Conservation (phyloP, 2,329 filamentous ascomycete species). For the Hypoxylon sp. region DNA sequence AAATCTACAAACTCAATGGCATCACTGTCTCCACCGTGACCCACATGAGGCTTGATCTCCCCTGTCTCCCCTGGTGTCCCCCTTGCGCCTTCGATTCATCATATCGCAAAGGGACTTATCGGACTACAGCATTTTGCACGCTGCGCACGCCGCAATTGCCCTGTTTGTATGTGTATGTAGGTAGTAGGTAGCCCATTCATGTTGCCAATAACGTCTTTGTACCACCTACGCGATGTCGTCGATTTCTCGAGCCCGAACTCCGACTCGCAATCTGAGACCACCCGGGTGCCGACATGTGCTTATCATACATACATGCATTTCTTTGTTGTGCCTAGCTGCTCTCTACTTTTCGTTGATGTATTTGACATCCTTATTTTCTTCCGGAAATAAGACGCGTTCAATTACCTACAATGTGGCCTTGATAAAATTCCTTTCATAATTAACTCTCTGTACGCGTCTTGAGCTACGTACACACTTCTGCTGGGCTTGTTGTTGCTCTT, state of each 20-base stretch:
- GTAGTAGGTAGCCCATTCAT: not conserved
- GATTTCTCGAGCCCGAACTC: constrained; percentile 31
- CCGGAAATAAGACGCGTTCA: not conserved
- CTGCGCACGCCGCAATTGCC: not conserved
- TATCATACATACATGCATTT: constrained; percentile 5
- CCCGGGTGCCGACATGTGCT: constrained; percentile 33
- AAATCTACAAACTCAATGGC: constrained; percentile 28
- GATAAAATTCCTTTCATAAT: constrained; percentile 19
- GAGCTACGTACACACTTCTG: constrained; percentile 1
- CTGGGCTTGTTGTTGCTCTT: constrained; percentile 1
- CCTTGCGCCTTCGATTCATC: constrained; percentile 32
- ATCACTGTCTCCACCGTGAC: constrained; percentile 32
- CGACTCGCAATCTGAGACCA: constrained; percentile 27
- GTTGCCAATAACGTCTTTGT: constrained; percentile 11
- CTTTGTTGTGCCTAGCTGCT: constrained; percentile 19
- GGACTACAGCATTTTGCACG: not conserved
- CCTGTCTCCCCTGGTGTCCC: not conserved
- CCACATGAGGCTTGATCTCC: constrained; percentile 34
- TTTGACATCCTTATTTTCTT: constrained; percentile 15
- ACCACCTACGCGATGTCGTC: constrained; percentile 25
- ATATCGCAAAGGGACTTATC: constrained; percentile 18
- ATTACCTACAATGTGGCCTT: constrained; percentile 10
- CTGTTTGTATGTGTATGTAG: constrained; percentile 1
- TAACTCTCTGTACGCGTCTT: constrained; percentile 1
- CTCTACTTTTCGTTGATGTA: constrained; percentile 7